Percentiles rank a stretch among this genome's conserved stretches.
phyloP scores from a whole-genome alignment of 495 filamentous ascomycete genomes.

The Penicillium pulvis region DNA sequence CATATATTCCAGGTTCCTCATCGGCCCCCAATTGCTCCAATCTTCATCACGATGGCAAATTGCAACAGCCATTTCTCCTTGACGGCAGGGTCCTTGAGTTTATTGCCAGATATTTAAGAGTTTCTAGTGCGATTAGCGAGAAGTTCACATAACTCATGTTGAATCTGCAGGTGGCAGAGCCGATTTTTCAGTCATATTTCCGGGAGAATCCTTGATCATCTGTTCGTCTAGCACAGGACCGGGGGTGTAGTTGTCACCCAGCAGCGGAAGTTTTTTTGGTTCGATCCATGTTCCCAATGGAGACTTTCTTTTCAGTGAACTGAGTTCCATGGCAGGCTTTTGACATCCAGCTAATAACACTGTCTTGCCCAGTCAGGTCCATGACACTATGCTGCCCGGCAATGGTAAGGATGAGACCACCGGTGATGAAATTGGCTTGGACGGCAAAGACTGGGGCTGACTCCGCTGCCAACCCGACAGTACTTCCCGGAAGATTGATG shows the following conservation, averaged over 20 bases:
- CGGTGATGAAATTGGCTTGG: conserved; percentile 55
- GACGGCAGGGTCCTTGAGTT: conserved; percentile 19
- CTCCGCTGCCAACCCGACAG: conserved; percentile 21
- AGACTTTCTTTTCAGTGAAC: conserved; percentile 49
- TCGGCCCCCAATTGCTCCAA: conserved; percentile 39
- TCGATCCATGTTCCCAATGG: conserved; percentile 47
- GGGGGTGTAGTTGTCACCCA: conserved; percentile 36
- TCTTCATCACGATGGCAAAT: conserved; percentile 52
- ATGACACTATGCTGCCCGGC: conserved; percentile 51
- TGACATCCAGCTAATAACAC: conserved; percentile 52
- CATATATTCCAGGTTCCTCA: conserved; percentile 39
- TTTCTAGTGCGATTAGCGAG: conserved; percentile 24
- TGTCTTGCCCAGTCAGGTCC: conserved; percentile 56
- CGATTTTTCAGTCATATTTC: too few relatives aligned
- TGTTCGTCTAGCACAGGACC: conserved; percentile 36
- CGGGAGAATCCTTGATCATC: conserved; percentile 16
- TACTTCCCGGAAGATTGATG: conserved; percentile 27
- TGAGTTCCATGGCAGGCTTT: conserved; percentile 51
- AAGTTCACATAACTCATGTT: conserved; percentile 14
- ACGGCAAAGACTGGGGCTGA: conserved; percentile 48
- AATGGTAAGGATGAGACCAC: conserved; percentile 51
- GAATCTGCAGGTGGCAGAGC: neutral
- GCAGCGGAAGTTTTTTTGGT: conserved; percentile 42
- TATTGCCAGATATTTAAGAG: conserved; percentile 45
- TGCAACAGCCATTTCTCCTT: conserved; percentile 42